phyloP scores from a whole-genome alignment of 768 basidiomycete genomes.

The Russula ochroleuca region DNA sequence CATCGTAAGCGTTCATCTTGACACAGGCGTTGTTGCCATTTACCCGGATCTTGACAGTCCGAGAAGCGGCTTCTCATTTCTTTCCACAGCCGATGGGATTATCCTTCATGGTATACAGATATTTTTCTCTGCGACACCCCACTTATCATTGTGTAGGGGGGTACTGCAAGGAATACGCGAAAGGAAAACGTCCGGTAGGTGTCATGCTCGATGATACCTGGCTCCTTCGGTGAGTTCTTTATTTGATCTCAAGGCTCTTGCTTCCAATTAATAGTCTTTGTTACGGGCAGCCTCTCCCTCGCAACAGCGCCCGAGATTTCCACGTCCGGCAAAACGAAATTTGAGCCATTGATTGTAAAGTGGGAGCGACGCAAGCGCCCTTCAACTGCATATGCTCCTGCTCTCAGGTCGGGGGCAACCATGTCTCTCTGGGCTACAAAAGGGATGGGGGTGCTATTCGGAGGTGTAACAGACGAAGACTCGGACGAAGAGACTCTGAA shows the following conservation, averaged over 20 bases:
- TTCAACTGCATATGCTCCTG: conserved; percentile 66
- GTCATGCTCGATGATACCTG: conserved; percentile 90
- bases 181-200: conserved; percentile 80
- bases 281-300: not conserved
- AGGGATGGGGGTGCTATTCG: conserved; percentile 73
- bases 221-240: conserved; percentile 62
- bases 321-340: conserved; percentile 37
- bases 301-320: conserved; percentile 24
- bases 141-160: conserved; percentile 52
- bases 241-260: not conserved
- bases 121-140: not conserved
- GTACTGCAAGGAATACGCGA: conserved; percentile 85
- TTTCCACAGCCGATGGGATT: conserved; percentile 73
- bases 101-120: conserved; percentile 60
- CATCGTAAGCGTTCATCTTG: conserved; percentile 53
- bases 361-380: conserved; percentile 82
- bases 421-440: conserved; percentile 77
- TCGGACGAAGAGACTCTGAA: conserved; percentile 78
- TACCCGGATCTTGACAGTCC: conserved; percentile 42
- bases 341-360: conserved; percentile 55
- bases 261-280: not conserved
- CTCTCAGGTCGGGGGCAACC: conserved; percentile 73
- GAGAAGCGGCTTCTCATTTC: conserved; percentile 80
- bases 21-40: not conserved
- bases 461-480: conserved; percentile 87